A percentile compares a stretch with the other conserved stretches of the same genome.
phyloP scores from a whole-genome alignment of 2,329 filamentous ascomycete genomes.

The Paraphaeosphaeria minitans region DNA sequence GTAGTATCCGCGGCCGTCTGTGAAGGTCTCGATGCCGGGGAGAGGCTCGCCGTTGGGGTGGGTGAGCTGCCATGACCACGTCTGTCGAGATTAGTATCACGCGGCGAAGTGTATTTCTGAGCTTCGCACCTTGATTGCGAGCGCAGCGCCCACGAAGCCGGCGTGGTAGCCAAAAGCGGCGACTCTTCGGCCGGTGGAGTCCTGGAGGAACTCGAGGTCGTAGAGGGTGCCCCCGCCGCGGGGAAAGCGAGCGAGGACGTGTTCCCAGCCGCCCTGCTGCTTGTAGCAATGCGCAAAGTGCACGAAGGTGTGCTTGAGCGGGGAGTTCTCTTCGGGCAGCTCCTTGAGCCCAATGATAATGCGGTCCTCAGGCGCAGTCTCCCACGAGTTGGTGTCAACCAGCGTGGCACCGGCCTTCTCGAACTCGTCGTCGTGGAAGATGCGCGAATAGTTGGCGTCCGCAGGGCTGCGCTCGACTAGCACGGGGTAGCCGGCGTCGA shows the following conservation, averaged over 20 bases:
- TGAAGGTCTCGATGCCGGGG: constrained; percentile 64
- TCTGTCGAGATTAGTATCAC: constrained; percentile 52
- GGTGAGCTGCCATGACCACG: constrained; percentile 81
- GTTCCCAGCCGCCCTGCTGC: constrained; percentile 65
- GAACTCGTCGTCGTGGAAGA: constrained; percentile 50
- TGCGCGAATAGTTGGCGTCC: constrained; percentile 46
- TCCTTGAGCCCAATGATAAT: constrained; percentile 52
- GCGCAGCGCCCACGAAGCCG: constrained; percentile 54
- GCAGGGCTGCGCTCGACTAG: constrained; percentile 48
- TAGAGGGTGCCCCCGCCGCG: constrained; percentile 77
- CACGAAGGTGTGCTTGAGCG: constrained; percentile 48
- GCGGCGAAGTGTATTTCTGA: too few relatives aligned
- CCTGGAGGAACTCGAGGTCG: constrained; percentile 85
- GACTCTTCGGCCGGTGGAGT: constrained; percentile 72
- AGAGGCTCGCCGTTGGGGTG: constrained; percentile 70
- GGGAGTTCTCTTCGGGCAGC: constrained; percentile 46
- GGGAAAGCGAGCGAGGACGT: constrained; percentile 78
- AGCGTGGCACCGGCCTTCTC: constrained; percentile 46
- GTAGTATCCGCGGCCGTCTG: constrained; percentile 61
- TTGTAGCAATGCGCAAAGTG: constrained; percentile 53
- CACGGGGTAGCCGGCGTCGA: constrained; percentile 49
- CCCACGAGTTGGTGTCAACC: constrained; percentile 46
- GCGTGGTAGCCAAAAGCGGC: constrained; percentile 68
- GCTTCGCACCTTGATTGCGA: constrained; percentile 45
- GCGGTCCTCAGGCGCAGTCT: constrained; percentile 43